Conservation (phyloP, 192 early-diverging fungal genomes). For the Umbelopsis ramanniana region DNA sequence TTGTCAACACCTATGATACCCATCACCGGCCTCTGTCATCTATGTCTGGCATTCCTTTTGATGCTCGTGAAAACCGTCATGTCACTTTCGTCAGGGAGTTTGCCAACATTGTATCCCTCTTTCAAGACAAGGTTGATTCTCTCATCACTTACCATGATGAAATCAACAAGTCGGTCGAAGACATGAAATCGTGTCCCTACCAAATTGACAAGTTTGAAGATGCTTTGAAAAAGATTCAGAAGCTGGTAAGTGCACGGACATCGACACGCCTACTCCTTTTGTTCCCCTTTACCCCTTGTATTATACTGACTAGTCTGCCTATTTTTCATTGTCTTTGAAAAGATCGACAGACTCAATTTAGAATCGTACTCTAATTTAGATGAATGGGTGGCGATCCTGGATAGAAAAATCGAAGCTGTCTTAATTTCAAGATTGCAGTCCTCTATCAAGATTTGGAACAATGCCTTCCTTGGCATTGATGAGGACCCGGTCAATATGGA, state of each 20-base stretch:
- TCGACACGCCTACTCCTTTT: background rate
- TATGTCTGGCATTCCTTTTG: constrained; percentile 50
- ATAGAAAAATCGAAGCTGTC: constrained; percentile 77
- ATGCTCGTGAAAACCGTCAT: constrained; percentile 82
- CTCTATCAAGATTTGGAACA: constrained; percentile 79
- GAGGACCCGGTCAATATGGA: constrained; percentile 49
- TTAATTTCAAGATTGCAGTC: constrained; percentile 73
- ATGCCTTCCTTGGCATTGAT: constrained; percentile 63
- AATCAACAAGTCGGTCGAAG: constrained; percentile 79
- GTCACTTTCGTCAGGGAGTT: constrained; percentile 96
- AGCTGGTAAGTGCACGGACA: constrained; percentile 54
- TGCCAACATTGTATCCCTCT: constrained; percentile 84
- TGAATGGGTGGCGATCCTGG: constrained; percentile 84
- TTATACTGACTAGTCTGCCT: too few relatives aligned
- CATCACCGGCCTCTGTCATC: constrained; percentile 47
- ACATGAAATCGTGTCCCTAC: constrained; percentile 83
- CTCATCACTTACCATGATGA: constrained; percentile 84
- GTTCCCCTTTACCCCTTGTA: too few relatives aligned
- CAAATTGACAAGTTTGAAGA: constrained; percentile 67
- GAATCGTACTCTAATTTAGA: constrained; percentile 95
- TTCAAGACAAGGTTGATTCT: constrained; percentile 93
- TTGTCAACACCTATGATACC: constrained; percentile 75
- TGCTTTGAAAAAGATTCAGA: constrained; percentile 84
- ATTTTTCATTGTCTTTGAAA: background rate
- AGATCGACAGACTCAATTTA: constrained; percentile 91